phyloP scores from a whole-genome alignment of 768 basidiomycete genomes.

The Leccinum fibrillosum region DNA sequence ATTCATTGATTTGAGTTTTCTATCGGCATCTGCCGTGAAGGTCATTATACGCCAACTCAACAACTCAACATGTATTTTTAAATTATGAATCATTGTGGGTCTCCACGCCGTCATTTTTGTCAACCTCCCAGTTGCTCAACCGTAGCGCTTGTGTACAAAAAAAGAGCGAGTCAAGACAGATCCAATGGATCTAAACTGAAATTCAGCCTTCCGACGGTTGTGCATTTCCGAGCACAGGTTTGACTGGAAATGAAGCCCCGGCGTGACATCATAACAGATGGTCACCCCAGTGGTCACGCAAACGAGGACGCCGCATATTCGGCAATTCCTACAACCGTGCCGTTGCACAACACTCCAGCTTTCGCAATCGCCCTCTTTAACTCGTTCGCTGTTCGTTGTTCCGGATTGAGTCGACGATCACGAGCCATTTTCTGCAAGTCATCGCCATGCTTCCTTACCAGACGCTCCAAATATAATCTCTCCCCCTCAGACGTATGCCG shows the following conservation, averaged over 20 bases:
- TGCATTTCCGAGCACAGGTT: constrained; percentile 31
- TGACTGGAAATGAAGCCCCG: constrained; percentile 22
- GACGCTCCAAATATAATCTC: constrained; percentile 55
- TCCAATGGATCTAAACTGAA: constrained; percentile 1
- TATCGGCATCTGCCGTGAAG: constrained; percentile 7
- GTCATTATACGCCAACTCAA: neutral
- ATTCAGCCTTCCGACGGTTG: constrained; percentile 8
- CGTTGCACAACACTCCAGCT: constrained; percentile 41
- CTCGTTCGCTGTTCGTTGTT: constrained; percentile 83
- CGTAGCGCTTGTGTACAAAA: neutral
- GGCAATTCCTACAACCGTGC: constrained; percentile 1
- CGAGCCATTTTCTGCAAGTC: constrained; percentile 75
- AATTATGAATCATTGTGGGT: neutral
- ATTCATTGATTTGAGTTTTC: neutral
- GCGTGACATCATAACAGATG: constrained; percentile 18
- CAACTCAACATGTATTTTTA: neutral
- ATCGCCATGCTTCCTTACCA: constrained; percentile 67
- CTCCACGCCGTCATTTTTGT: neutral
- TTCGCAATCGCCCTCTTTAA: constrained; percentile 59
- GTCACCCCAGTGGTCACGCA: constrained; percentile 27
- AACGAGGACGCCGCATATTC: constrained; percentile 2
- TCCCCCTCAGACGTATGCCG: constrained; percentile 73
- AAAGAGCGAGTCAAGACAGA: constrained; percentile 4
- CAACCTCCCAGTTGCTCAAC: neutral
- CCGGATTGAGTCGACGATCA: constrained; percentile 76